Conservation (phyloP, 2,329 filamentous ascomycete species). For the Arthrobotrys iridis region DNA sequence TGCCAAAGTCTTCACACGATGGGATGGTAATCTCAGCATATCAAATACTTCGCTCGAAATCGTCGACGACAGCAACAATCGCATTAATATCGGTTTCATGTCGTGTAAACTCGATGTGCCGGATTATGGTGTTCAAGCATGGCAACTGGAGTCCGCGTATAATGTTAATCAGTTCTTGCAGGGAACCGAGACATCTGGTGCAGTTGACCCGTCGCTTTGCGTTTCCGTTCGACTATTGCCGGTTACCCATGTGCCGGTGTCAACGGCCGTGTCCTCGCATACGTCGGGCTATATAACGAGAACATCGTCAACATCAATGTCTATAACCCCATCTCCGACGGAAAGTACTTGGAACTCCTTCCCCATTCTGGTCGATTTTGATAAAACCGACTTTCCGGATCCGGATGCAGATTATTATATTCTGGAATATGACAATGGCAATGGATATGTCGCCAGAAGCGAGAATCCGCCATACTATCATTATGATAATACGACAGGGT, state of each 20-base stretch:
- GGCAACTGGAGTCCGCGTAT: constrained; percentile 23
- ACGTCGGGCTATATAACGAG: constrained; percentile 5
- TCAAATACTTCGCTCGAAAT: not conserved
- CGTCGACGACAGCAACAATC: not conserved
- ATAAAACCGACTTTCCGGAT: not conserved
- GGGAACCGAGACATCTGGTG: not conserved
- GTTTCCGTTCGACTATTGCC: constrained; percentile 1
- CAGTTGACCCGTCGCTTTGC: constrained; percentile 2
- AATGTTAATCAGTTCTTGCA: not conserved
- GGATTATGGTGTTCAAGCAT: not conserved
- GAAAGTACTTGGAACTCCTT: constrained; percentile 5
- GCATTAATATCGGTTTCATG: not conserved
- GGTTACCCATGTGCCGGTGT: not conserved
- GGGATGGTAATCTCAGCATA: not conserved
- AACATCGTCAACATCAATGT: not conserved
- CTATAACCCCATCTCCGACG: not conserved
- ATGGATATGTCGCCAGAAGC: not conserved
- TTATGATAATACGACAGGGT: constrained; percentile 7
- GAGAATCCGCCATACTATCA: constrained; percentile 7
- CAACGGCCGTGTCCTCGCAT: constrained; percentile 1
- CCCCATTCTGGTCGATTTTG: constrained; percentile 26
- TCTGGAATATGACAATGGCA: not conserved
- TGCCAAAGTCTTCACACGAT: not conserved
- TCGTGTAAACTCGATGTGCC: constrained; percentile 12
- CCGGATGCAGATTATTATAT: constrained; percentile 6